These are phyloP conservation scores for Microbotryum silenes-acaulis DNA, from an alignment of 1,284 basidiomycete species.

Conservation along the genomic window DNA sequence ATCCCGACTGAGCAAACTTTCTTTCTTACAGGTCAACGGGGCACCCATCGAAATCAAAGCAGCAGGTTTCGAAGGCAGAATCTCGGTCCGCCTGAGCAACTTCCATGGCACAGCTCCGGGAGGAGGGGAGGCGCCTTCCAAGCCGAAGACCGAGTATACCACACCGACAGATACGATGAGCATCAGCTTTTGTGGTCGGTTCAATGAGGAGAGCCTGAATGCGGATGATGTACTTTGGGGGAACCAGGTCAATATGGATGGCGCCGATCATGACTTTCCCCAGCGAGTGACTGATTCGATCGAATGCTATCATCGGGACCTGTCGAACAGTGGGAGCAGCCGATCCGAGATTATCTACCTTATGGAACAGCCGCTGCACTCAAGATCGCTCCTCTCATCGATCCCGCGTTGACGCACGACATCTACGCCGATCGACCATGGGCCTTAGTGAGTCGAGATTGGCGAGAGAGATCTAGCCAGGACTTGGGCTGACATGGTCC, in stretches of 20 bases:
- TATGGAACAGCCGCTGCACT: constrained; percentile 32
- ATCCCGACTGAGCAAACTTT: too few relatives aligned
- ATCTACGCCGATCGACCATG: constrained; percentile 36
- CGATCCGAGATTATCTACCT: constrained; percentile 23
- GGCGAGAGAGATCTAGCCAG: too few relatives aligned
- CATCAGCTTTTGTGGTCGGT: constrained; percentile 20
- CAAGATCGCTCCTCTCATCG: constrained; percentile 30
- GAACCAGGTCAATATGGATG: too few relatives aligned
- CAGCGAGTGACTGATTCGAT: neutral
- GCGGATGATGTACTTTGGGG: constrained; percentile 21
- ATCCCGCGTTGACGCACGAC: constrained; percentile 35
- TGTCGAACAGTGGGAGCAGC: constrained; percentile 26
- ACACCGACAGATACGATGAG: constrained; percentile 11
- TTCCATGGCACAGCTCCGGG: constrained; percentile 1
- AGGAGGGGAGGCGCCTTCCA: neutral
- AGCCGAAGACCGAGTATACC: neutral
- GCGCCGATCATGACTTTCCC: neutral
- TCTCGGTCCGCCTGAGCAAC: neutral
- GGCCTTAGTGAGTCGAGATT: constrained; percentile 21
- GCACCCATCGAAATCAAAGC: neutral
- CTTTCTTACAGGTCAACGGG: neutral
- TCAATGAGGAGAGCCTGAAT: constrained; percentile 2
- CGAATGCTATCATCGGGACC: constrained; percentile 12
- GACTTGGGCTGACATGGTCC: neutral
- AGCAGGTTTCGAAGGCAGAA: neutral